These are phyloP conservation scores for Aspergillus intermedius DNA, from an alignment of 2,329 filamentous ascomycete species.

Conservation along the genomic window DNA sequence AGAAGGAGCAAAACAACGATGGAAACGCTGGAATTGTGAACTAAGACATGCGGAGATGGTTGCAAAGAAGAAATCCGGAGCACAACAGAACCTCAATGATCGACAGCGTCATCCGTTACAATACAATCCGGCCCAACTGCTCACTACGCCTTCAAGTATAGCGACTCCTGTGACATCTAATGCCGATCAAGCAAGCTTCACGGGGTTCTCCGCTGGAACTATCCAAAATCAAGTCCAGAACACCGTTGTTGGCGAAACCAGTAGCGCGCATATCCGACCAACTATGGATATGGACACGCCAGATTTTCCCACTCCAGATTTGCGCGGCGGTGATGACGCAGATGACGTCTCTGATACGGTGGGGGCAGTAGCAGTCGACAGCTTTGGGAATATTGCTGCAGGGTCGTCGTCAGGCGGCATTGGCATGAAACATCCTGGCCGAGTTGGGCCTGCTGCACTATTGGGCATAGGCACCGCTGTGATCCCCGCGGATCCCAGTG, in stretches of 20 bases:
- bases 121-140: slow-evolving; percentile 16
- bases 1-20: slow-evolving; percentile 69
- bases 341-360: slow-evolving; percentile 87
- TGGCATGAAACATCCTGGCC: slow-evolving; percentile 93
- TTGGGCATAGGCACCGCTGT: slow-evolving; percentile 88
- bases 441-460: slow-evolving; percentile 84
- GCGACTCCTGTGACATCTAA: background rate
- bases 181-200: background rate
- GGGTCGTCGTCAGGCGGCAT: slow-evolving; percentile 96
- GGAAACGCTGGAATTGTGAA: slow-evolving; percentile 67
- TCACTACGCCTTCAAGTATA: slow-evolving; percentile 13
- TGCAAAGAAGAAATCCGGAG: slow-evolving; percentile 23
- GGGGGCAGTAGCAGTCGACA: slow-evolving; percentile 88
- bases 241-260: background rate
- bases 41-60: slow-evolving; percentile 56
- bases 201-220: background rate
- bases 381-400: slow-evolving; percentile 78
- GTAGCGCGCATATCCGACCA: background rate
- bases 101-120: slow-evolving; percentile 17
- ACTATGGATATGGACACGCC: background rate
- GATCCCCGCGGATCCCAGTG: slow-evolving; percentile 66
- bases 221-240: background rate
- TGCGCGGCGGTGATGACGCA: slow-evolving; percentile 15
- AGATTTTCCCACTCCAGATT: background rate
- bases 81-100: slow-evolving; percentile 14